Conservation (phyloP, 257 asterid genomes). For the Solanum arcanum region DNA sequence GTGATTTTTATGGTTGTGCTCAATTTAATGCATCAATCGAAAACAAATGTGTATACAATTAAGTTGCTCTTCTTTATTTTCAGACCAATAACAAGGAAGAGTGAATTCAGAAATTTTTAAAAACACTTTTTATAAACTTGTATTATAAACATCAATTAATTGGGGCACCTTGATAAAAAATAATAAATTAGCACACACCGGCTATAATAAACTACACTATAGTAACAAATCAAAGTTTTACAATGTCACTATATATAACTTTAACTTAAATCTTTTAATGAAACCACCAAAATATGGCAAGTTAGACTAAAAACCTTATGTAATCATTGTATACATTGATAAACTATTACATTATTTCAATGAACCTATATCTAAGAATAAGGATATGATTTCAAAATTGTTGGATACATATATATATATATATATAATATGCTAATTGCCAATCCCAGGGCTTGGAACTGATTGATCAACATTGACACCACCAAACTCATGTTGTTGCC, state of each 20-base stretch:
- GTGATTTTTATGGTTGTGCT: no score
- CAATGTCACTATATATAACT: neutral
- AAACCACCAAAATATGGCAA: neutral
- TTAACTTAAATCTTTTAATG: neutral
- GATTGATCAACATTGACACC: neutral
- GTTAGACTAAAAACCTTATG: neutral
- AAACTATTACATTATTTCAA: neutral
- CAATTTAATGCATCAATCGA: no score
- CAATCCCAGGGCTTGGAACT: neutral
- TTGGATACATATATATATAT: neutral
- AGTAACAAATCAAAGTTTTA: neutral
- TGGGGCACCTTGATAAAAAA: neutral
- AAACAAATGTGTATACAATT: neutral
- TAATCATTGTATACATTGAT: neutral
- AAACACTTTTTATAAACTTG: neutral
- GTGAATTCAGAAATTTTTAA: neutral
- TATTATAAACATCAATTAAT: neutral
- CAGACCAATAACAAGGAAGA: neutral
- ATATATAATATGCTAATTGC: neutral
- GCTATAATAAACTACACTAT: neutral
- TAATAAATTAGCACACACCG: neutral
- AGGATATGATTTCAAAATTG: neutral
- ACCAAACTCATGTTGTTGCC: neutral
- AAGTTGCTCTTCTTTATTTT: neutral
- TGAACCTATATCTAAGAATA: neutral